Evolutionary conservation across 306 rosid genomes (phyloP).

Genomic region (Styphnolobium japonicum): DNA sequence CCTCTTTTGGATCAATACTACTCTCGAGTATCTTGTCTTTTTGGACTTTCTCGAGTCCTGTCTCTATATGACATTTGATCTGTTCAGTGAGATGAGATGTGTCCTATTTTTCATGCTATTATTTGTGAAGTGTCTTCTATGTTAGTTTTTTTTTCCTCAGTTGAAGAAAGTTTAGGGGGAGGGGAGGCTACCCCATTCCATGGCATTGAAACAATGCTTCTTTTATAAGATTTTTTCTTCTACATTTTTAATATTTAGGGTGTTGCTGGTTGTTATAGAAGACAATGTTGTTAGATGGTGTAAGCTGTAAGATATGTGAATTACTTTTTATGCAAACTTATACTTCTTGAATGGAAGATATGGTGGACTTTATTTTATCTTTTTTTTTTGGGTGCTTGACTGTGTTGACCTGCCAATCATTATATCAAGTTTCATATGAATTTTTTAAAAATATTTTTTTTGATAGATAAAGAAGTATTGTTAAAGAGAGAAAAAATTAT

Average conservation of each 20-base stretch:
- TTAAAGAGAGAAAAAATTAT: background rate
- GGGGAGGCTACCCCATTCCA: too few species aligned
- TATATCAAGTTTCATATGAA: background rate
- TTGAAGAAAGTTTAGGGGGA: too few species aligned
- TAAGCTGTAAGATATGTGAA: background rate
- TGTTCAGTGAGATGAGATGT: background rate
- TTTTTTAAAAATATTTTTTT: background rate
- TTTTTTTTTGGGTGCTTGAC: background rate
- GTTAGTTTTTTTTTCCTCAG: too few species aligned
- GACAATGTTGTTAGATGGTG: background rate
- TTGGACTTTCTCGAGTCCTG: background rate
- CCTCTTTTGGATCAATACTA: conserved; percentile 14
- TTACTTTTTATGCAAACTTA: background rate
- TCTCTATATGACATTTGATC: background rate
- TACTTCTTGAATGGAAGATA: background rate
- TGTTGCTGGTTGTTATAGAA: background rate
- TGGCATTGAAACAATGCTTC: background rate
- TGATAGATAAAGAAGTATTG: background rate
- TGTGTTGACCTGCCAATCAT: background rate
- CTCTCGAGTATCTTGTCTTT: background rate
- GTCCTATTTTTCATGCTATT: background rate
- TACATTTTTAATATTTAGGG: background rate
- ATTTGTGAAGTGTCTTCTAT: background rate
- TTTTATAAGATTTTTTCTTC: background rate
- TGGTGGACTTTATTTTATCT: background rate